These are phyloP conservation scores for Populus nigra DNA, from an alignment of 345 rosid species.

Conservation along the genomic window DNA sequence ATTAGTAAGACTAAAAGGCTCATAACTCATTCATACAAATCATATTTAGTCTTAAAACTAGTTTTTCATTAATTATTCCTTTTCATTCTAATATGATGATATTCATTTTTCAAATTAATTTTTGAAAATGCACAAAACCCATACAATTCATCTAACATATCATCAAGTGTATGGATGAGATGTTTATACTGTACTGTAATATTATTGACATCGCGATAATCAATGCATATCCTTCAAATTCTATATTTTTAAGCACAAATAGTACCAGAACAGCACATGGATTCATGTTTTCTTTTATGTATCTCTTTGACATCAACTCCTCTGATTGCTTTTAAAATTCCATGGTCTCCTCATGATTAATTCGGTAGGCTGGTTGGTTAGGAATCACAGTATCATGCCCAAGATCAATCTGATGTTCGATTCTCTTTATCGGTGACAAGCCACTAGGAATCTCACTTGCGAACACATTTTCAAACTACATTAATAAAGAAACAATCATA, in stretches of 20 bases:
- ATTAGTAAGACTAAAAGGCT: no score
- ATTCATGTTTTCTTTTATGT: not conserved
- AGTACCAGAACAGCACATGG: not conserved
- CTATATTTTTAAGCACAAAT: no score
- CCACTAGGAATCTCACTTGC: not conserved
- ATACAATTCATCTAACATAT: no score
- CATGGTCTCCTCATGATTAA: accelerated
- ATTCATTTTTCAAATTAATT: no score
- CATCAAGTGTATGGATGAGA: no score
- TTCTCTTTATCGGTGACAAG: not conserved
- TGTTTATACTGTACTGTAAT: no score
- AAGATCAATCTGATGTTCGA: not conserved
- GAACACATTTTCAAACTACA: not conserved
- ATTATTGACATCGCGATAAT: no score
- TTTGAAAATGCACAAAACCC: accelerated
- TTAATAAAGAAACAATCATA: not conserved
- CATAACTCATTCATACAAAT: no score
- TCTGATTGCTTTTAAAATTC: not conserved
- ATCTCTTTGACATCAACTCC: not conserved
- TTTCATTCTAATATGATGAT: no score
- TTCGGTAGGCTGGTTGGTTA: not conserved
- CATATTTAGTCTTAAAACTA: no score
- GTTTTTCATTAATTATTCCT: no score
- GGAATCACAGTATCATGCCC: not conserved
- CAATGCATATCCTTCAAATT: no score